Base-by-base conservation (phyloP, 371 early-diverging fungal species). In the Haplosporangium sp. region DNA sequence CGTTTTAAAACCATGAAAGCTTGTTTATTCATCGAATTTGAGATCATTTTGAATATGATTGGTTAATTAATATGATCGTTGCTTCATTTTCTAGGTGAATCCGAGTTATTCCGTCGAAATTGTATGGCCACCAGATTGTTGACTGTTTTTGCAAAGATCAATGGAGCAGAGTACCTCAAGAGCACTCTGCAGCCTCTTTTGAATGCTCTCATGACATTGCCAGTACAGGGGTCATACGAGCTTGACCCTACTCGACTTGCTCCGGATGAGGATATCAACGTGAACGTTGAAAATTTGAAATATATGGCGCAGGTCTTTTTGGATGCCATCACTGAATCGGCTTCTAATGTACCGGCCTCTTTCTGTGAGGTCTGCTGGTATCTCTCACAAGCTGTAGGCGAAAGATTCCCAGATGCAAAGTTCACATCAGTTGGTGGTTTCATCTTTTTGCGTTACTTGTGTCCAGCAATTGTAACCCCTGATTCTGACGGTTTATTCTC, bases 381-480 rank as follows among this genome's bases (percentile, higher is more conserved):
- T 62, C 88, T 98, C 19, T 85, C 93, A 37, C 88, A 86, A 40
- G 86, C 94, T 10, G 98, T 97, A 0, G 90, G 90, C 34, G 87
- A 89, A 58, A 87, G 92, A 9, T 98, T 96, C 84, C 96, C 96
- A 0, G 96, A 95, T 57, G 93, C 96, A 4, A 92, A 88, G 57
- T 89, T 91, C 56, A 93, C 93, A 0, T 96, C 97, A 37, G 95
- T 98, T 0, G 97, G 98, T 65, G 96, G 96, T 0, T 97, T 97
- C 72, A 89, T 98, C 67, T 98, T 98, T 77, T 84, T 98, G 70
- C 93, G 99, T 5, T 96, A 98, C 90, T 89, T 98, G 69, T 96
- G 97, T 71, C 99, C 98, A 0, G 96, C 96, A 2, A 96, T 98
- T 73, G 96, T 96, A 5, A 91, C 96, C 0, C 98, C 99, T 4